Evolutionary conservation across 2,329 filamentous ascomycete genomes (phyloP), one percentile per base, ranked within the genome.

Genomic region (Ophiocordyceps camponoti-floridani): DNA sequence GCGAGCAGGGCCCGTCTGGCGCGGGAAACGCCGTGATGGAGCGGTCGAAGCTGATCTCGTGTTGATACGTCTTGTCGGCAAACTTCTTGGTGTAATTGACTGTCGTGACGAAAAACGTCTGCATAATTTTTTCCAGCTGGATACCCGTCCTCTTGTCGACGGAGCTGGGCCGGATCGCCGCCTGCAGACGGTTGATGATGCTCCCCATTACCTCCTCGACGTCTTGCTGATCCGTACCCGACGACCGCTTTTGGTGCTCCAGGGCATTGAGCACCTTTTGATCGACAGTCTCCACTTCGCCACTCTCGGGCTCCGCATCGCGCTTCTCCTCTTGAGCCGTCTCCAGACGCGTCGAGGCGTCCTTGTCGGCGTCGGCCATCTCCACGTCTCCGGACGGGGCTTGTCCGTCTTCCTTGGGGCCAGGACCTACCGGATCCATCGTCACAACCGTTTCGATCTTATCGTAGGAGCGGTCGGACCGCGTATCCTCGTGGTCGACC

Each of bases 181-280:
- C 87, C 54, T 91, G 84, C n/a, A 95, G 69, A 43, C 91, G 82
- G 56, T 89, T 87, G 47, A 95, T 76, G 26, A 94, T 84, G 54
- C 89, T 91, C 47, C 86, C 86, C 65, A 95, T 88, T 41, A 95
- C 89, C 61, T 98, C 91, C 12, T 87, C 87, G 4, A 95, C 89
- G 62, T 98, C 91, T 62, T 98, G 88, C 56, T 98, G 91, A 31
- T 85, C 69, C 0, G 71, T 75, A 3, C 71, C 71, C 10, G 67
- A 68, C 30, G 62, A 63, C 54, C 65, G 50, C 45, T 65, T 65
- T 55, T 63, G 66, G 53, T 62, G 65, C 52, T 66, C 69, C 26
- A 66, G 63, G 5, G 62, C 69, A 45, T 55, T 63, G 41, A 59
- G 60, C 10, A 73, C 66, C 44, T 65, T 65, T 43, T 69, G 57